A percentile compares a stretch with the other conserved stretches of the same genome.
Conservation (phyloP, 805 yeast genomes). For the Sugiyamaella chiloensis region DNA sequence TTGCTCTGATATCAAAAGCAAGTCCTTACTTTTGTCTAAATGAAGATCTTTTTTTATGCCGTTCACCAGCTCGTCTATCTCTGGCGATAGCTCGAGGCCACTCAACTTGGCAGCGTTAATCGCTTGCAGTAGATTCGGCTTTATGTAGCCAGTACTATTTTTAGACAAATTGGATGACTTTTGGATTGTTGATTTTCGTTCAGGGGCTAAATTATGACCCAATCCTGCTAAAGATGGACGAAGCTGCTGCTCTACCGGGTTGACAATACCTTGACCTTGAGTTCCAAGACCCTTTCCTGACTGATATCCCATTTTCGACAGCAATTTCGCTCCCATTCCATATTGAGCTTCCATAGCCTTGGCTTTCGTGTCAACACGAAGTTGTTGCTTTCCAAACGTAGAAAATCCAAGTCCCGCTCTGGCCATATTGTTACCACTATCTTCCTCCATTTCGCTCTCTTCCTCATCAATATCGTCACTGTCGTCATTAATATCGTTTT, state of each 20-base stretch:
- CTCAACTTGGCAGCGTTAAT: too few species aligned
- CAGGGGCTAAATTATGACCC: too few species aligned
- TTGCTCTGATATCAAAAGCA: too few species aligned
- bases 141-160: too few species aligned
- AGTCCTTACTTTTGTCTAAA: too few species aligned
- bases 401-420: background rate
- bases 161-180: too few species aligned
- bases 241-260: slow-evolving; percentile 71
- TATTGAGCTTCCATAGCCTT: slow-evolving; percentile 36
- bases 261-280: slow-evolving; percentile 64
- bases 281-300: slow-evolving; percentile 85
- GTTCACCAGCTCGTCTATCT: too few species aligned
- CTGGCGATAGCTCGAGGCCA: too few species aligned
- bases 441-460: slow-evolving; percentile 4
- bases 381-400: background rate
- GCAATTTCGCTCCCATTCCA: slow-evolving; percentile 80
- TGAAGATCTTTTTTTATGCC: too few species aligned
- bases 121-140: too few species aligned
- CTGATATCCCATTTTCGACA: slow-evolving; percentile 83
- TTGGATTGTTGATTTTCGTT: too few species aligned
- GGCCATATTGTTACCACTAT: background rate
- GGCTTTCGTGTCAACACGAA: background rate
- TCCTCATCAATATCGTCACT: background rate
- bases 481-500: background rate
- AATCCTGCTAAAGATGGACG: slow-evolving; percentile 71